Conservation (phyloP, 192 early-diverging fungal genomes). For the Backusella liffmaniae region DNA sequence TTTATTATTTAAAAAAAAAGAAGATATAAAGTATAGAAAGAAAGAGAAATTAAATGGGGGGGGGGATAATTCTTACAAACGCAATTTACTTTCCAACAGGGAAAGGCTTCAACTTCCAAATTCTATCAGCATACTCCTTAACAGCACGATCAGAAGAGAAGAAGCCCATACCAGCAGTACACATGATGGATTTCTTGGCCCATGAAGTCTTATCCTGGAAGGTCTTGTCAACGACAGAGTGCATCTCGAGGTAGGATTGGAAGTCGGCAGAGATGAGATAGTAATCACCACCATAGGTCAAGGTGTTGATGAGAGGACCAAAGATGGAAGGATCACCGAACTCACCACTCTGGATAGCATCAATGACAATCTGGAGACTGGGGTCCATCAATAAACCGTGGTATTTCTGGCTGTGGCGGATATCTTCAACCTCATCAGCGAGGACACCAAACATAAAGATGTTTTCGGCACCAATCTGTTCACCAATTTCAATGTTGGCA, state of each 20-base stretch:
- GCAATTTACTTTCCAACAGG: neutral
- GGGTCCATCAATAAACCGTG: constrained; percentile 74
- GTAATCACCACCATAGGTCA: constrained; percentile 86
- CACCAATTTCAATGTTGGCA: constrained; percentile 98
- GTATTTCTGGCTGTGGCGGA: constrained; percentile 88
- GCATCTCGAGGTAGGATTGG: constrained; percentile 76
- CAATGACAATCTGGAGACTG: constrained; percentile 77
- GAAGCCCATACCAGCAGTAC: constrained; percentile 92
- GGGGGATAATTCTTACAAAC: neutral
- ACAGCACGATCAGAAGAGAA: constrained; percentile 89
- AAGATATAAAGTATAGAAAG: neutral
- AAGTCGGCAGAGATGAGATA: constrained; percentile 89
- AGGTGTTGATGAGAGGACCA: constrained; percentile 72
- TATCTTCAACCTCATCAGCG: constrained; percentile 90
- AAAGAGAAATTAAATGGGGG: neutral
- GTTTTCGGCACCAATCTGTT: constrained; percentile 96
- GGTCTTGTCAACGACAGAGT: constrained; percentile 78
- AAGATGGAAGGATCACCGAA: constrained; percentile 75
- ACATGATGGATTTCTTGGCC: constrained; percentile 88
- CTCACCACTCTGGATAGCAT: constrained; percentile 63
- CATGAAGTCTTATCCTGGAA: constrained; percentile 83
- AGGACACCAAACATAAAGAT: constrained; percentile 97
- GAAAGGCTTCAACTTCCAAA: constrained; percentile 77
- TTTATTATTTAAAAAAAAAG: neutral
- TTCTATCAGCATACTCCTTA: constrained; percentile 88